Evolutionary conservation across 1,284 basidiomycete species (phyloP), one percentile per base, ranked within the genome.

Genomic region (Ceratobasidium sp.): DNA sequence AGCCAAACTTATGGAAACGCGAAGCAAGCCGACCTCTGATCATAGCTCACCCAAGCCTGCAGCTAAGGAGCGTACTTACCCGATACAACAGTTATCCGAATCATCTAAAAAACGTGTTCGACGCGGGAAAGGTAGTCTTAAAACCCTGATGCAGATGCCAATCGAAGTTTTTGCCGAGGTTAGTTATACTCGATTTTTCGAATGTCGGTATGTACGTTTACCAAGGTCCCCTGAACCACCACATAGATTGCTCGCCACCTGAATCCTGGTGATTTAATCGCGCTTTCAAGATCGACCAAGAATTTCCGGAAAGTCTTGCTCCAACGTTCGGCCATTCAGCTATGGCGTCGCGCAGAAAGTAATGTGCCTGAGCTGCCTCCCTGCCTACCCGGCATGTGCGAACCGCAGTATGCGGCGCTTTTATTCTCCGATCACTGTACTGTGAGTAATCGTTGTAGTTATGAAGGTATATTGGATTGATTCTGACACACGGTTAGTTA

Each of bases 351-450:
- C n/a, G 66, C 51, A 8, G 35, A 35, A 20, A 17, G 20, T 17
- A 69, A 69, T 26, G 51, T 69, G 15, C 66, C 66, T 20, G 66
- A 35, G 11, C 37, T 69, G 20, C 66, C 66, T 20, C 51, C 51
- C n/a, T 69, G 66, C 20, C 51, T 35, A 2, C 51, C 17, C 28
- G 51, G 35, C 20, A 54, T 69, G 51, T 37, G 35, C 28, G 51
- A 69, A 35, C 66, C 66, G 17, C 47, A 69, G 37, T 69, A 69
- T 35, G 66, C 66, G 10, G 66, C 66, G 20, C 66, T 69, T 7
- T 6, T 69, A 23, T 69, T 69, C 37, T 51, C 66, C 4, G 56
- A 69, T 11, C 13, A 33, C 17, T 69, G 66, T 23, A 69, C 51
- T 3, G 66, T 42, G 17, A 39, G 66, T 54, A 6, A 10, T 61